Base-by-base conservation (phyloP, 2,329 filamentous ascomycete species). In the Epichloe brachyelytri region DNA sequence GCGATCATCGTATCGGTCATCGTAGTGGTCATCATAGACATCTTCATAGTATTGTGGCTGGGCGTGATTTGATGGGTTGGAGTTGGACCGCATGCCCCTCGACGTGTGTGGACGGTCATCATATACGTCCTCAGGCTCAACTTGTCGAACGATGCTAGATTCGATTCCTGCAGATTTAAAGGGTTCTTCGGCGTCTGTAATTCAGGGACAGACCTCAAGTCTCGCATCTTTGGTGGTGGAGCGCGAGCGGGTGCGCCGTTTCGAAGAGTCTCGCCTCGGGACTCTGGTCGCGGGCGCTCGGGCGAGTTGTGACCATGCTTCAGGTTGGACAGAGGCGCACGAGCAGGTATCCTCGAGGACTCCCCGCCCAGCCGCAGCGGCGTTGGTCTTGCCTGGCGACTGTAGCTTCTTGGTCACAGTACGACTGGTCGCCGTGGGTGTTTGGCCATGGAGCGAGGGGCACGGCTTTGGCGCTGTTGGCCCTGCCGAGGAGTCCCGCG, bases 221-320 rank as follows among this genome's bases (percentile, higher is more conserved):
- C 88, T 57, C 91, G 83, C 89, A 97, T 96, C 66, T 89, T 93
- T 46, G 91, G 91, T 12, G 90, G 90, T 37, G 88, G 88, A 1
- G 83, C 83, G 55, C 82, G 75, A 61, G 75, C 65, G 0, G 78
- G 79, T 48, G 79, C 77, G 26, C 75, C 78, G 22, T 72, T 69
- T 15, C 78, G 74, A 51, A 79, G 64, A 48, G 73, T 70, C 43
- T 74, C 70, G 45, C 70, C 63, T 55, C 69, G 70, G 43, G 62
- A 67, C 55, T 68, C 69, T 49, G 68, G 68, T 55, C 69, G 73
- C 15, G 70, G 64, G 43, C 89, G 83, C 60, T 95, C 88, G 5
- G 88, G 86, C 8, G 88, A 95, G 67, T 91, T 95, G 63, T 76
- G 83, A 44, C 82, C 83, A 58, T 86, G 72, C 57, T 80, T 79